These are phyloP conservation scores for Diospyros lotus DNA, from an alignment of 148 eudicot species.

Conservation along the genomic window DNA sequence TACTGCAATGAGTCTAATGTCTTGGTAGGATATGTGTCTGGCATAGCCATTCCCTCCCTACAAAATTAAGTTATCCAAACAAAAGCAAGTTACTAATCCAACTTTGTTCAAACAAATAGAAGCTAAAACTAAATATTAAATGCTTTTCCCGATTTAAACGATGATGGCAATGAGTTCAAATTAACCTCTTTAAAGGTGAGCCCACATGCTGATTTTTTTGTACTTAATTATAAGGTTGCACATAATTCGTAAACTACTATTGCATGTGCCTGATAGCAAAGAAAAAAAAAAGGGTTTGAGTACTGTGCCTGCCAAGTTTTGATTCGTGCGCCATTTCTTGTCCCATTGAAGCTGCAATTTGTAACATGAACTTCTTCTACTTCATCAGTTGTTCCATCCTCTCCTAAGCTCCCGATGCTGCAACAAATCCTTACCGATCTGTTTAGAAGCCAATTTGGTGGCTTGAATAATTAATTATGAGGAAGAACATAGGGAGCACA, in stretches of 20 bases:
- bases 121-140: too few species aligned
- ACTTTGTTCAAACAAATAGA: too few species aligned
- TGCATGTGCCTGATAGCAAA: background rate
- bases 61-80: too few species aligned
- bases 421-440: background rate
- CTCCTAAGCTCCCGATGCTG: slow-evolving; percentile 59
- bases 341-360: slow-evolving; percentile 28
- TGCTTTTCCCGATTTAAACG: too few species aligned
- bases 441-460: background rate
- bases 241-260: background rate
- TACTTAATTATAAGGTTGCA: too few species aligned
- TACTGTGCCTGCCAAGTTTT: slow-evolving; percentile 68
- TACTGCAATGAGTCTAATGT: slow-evolving; percentile 16
- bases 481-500: background rate
- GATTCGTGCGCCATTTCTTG: slow-evolving; percentile 44
- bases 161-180: too few species aligned
- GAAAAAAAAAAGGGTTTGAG: background rate
- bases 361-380: slow-evolving; percentile 37
- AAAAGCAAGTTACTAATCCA: too few species aligned
- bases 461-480: background rate
- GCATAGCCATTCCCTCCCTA: slow-evolving; percentile 57
- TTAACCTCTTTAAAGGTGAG: too few species aligned
- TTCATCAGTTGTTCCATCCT: slow-evolving; percentile 20
- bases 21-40: slow-evolving; percentile 18
- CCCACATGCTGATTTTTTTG: too few species aligned